Evolutionary conservation across 1,139 yeast genomes (phyloP).

Genomic region (Suhomyces maxii): DNA sequence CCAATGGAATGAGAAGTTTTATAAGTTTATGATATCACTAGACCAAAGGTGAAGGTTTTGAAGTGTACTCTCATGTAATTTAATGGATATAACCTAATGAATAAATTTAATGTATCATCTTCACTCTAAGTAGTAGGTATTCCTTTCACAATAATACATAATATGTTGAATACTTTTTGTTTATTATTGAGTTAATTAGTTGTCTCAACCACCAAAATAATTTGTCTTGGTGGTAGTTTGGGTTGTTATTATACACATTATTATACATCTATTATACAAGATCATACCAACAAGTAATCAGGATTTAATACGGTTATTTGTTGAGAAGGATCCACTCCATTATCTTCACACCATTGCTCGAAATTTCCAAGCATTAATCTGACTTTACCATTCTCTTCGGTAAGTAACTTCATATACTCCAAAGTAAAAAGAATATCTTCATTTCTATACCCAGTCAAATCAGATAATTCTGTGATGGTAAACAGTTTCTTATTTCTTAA

Average conservation of each 20-base stretch:
- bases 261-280: not conserved
- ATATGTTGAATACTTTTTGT: too few species aligned
- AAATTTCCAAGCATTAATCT: slow-evolving; percentile 25
- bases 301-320: slow-evolving; percentile 28
- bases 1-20: not conserved
- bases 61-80: slow-evolving; percentile 1
- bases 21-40: not conserved
- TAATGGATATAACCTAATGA: not conserved
- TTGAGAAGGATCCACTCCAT: slow-evolving; percentile 25
- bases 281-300: slow-evolving; percentile 27
- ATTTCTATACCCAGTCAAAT: slow-evolving; percentile 64
- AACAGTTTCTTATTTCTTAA: slow-evolving; percentile 21
- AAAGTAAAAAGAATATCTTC: slow-evolving; percentile 69
- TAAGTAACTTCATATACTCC: slow-evolving; percentile 57
- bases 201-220: too few species aligned
- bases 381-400: slow-evolving; percentile 16
- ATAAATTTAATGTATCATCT: too few species aligned
- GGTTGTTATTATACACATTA: not conserved
- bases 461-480: slow-evolving; percentile 55
- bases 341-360: slow-evolving; percentile 29
- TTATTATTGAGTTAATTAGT: too few species aligned
- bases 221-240: not conserved
- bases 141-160: not conserved
- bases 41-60: not conserved
- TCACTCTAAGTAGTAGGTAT: too few species aligned